phyloP scores from a whole-genome alignment of 148 eudicot species.

The Rhododendron kiyosumense region DNA sequence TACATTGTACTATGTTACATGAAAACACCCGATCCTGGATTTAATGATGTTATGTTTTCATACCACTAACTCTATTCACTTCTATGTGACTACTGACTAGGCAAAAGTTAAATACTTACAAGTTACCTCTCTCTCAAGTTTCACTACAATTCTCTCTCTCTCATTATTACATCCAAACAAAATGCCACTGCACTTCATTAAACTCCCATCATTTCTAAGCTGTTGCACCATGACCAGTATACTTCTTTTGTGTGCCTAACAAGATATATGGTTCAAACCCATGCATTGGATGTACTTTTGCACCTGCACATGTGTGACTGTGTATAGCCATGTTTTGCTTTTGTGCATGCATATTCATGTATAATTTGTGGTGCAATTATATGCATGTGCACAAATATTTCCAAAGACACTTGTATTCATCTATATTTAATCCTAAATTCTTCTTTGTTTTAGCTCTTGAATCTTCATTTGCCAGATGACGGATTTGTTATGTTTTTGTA shows the following conservation, averaged over 20 bases:
- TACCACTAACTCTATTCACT: neutral
- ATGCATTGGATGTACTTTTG: neutral
- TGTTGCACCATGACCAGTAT: neutral
- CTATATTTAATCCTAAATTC: neutral
- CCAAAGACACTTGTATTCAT: neutral
- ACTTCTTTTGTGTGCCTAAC: neutral
- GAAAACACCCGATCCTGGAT: neutral
- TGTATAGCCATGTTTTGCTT: neutral
- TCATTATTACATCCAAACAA: neutral
- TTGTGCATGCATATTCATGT: neutral
- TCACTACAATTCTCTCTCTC: neutral
- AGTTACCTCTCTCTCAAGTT: no score
- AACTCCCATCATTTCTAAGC: neutral
- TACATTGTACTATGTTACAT: neutral
- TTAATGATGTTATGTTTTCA: no score
- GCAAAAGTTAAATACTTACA: neutral
- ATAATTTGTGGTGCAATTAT: no score
- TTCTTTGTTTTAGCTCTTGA: slow-evolving; percentile 11
- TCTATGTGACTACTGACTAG: neutral
- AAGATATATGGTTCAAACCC: neutral
- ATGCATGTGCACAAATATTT: neutral
- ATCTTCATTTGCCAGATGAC: slow-evolving; percentile 22
- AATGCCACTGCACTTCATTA: neutral
- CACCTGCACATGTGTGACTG: neutral
- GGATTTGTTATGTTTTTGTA: slow-evolving; percentile 32